Percentiles rank a stretch among this genome's conserved stretches.
phyloP scores from a whole-genome alignment of 1,284 basidiomycete genomes.

The Trametes versicolor region DNA sequence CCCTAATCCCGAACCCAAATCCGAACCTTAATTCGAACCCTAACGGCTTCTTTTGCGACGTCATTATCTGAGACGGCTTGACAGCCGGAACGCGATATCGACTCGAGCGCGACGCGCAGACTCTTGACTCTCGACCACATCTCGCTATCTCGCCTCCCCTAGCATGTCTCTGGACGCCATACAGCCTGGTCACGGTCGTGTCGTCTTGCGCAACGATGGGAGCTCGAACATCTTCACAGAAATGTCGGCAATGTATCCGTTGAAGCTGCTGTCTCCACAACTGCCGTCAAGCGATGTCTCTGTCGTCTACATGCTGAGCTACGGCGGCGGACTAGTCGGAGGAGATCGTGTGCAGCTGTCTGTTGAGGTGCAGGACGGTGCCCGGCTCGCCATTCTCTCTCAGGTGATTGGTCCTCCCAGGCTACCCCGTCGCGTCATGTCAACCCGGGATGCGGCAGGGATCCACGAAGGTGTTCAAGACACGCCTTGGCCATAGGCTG shows the following conservation, averaged over 20 bases:
- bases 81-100: background rate
- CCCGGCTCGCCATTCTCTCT: conserved; percentile 77
- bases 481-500: conserved; percentile 58
- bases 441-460: conserved; percentile 60
- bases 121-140: background rate
- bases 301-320: conserved; percentile 85
- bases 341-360: conserved; percentile 82
- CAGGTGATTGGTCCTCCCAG: conserved; percentile 63
- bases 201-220: conserved; percentile 62
- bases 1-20: no score
- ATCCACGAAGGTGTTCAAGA: conserved; percentile 94
- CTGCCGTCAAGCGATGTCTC: conserved; percentile 61
- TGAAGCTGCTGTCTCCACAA: conserved; percentile 88
- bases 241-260: conserved; percentile 86
- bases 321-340: conserved; percentile 93
- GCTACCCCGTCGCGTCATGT: conserved; percentile 18
- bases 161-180: conserved; percentile 21
- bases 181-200: conserved; percentile 53
- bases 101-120: background rate
- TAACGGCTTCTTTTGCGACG: no score
- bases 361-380: conserved; percentile 66
- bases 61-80: no score
- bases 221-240: conserved; percentile 74
- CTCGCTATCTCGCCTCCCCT: background rate
- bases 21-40: no score